Conservation (phyloP, 768 basidiomycete species). For the Neoboletus magnificus region DNA sequence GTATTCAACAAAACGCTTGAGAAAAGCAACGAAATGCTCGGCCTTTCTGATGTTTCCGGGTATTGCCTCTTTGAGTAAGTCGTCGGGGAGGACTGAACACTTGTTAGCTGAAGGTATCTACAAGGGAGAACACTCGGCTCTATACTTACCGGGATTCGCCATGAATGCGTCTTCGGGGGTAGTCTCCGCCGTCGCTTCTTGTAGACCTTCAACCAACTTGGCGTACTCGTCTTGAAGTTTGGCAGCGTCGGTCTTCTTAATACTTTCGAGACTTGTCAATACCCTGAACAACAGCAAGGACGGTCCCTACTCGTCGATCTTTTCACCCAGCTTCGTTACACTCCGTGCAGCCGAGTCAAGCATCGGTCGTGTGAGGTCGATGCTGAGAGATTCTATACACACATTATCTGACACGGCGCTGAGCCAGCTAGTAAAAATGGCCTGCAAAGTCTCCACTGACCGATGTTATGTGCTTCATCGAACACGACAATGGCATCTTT, state of each 20-base stretch:
- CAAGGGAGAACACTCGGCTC: neutral
- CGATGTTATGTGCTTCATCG: constrained; percentile 99
- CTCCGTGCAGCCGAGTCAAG: constrained; percentile 90
- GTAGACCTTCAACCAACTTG: constrained; percentile 89
- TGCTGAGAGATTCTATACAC: constrained; percentile 96
- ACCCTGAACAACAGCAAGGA: neutral
- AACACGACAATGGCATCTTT: constrained; percentile 99
- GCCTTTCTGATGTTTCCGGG: constrained; percentile 99
- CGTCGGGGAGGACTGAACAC: constrained; percentile 81
- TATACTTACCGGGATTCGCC: constrained; percentile 76
- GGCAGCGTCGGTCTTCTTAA: constrained; percentile 88
- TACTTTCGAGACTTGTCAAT: constrained; percentile 46
- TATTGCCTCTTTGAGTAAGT: constrained; percentile 90
- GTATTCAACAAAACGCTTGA: constrained; percentile 98
- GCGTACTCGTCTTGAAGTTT: constrained; percentile 97
- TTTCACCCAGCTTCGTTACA: constrained; percentile 79
- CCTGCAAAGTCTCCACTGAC: constrained; percentile 39
- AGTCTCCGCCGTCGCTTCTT: constrained; percentile 61
- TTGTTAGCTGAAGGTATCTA: neutral
- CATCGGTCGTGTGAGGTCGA: constrained; percentile 97
- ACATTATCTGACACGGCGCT: constrained; percentile 71
- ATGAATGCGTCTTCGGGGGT: constrained; percentile 78
- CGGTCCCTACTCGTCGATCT: constrained; percentile 84
- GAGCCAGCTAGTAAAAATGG: neutral
- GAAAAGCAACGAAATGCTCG: constrained; percentile 97